phyloP scores from a whole-genome alignment of 2,329 filamentous ascomycete genomes.

The Fonsecaea pedrosoi region DNA sequence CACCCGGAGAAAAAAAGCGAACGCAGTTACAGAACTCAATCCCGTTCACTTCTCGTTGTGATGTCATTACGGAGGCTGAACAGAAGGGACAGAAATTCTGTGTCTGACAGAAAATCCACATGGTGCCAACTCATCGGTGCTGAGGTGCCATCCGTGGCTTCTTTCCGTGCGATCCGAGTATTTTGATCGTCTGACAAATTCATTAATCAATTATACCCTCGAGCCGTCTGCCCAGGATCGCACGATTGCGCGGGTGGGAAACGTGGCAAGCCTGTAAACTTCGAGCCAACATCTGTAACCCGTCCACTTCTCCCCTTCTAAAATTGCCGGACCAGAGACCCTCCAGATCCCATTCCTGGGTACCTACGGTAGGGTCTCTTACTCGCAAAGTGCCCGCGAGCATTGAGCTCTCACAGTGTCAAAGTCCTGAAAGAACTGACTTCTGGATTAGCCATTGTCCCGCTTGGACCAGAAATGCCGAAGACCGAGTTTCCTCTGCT shows the following conservation, averaged over 20 bases:
- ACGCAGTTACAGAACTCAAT: not conserved
- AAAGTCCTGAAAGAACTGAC: not conserved
- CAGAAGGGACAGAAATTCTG: not conserved
- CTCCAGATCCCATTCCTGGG: not conserved
- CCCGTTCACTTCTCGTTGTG: not conserved
- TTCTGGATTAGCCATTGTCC: not conserved
- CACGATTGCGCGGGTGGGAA: not conserved
- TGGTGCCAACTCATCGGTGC: not conserved
- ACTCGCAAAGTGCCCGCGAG: not conserved
- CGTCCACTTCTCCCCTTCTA: constrained; percentile 2
- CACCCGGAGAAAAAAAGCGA: not conserved
- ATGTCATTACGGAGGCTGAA: not conserved
- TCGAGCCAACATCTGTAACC: not conserved
- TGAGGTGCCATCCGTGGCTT: not conserved
- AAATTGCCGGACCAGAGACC: constrained; percentile 3
- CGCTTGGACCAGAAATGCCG: not conserved
- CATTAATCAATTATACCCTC: not conserved
- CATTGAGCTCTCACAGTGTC: not conserved
- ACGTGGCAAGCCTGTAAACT: constrained; percentile 19
- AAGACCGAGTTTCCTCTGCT: constrained; percentile 2
- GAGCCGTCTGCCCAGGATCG: not conserved
- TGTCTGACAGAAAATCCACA: not conserved
- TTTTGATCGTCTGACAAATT: not conserved
- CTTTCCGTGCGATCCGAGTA: not conserved
- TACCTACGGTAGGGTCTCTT: constrained; percentile 3